Evolutionary conservation across 768 basidiomycete species (phyloP).

Genomic region (Pisolithus orientalis): DNA sequence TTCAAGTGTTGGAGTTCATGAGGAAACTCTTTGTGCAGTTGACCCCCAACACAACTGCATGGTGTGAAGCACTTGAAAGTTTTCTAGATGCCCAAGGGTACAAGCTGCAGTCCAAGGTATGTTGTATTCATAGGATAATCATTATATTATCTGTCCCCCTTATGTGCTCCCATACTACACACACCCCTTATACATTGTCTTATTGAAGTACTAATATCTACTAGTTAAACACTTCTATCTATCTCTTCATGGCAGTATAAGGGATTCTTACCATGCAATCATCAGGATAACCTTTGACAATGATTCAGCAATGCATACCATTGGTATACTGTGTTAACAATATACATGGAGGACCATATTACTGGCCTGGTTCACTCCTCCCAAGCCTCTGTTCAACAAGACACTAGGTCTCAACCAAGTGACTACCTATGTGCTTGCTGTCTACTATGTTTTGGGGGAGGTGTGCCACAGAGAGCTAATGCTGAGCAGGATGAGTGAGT

Average conservation of each 20-base stretch:
- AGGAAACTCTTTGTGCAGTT: conserved; percentile 6
- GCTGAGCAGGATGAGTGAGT: no score
- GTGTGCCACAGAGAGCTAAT: conserved; percentile 5
- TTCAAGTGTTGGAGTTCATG: conserved; percentile 26
- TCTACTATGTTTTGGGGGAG: conserved; percentile 4
- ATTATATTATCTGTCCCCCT: no score
- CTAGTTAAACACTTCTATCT: no score
- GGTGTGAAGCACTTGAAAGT: conserved; percentile 8
- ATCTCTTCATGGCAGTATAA: no score
- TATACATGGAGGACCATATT: conserved; percentile 15
- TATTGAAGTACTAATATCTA: no score
- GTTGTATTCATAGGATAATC: no score
- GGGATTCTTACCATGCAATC: no score
- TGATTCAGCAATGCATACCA: no score
- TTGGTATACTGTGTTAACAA: conserved; percentile 9
- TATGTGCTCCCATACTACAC: no score
- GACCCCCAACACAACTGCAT: conserved; percentile 11
- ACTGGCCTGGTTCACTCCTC: conserved; percentile 11
- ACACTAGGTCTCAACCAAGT: conserved; percentile 6
- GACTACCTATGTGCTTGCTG: conserved; percentile 17
- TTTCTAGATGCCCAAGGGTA: conserved; percentile 9
- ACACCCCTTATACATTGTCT: no score
- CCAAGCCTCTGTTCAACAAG: background rate
- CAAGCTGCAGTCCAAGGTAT: no score
- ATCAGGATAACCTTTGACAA: no score